phyloP scores from a whole-genome alignment of 2,329 filamentous ascomycete genomes.

The Pyricularia sp. region DNA sequence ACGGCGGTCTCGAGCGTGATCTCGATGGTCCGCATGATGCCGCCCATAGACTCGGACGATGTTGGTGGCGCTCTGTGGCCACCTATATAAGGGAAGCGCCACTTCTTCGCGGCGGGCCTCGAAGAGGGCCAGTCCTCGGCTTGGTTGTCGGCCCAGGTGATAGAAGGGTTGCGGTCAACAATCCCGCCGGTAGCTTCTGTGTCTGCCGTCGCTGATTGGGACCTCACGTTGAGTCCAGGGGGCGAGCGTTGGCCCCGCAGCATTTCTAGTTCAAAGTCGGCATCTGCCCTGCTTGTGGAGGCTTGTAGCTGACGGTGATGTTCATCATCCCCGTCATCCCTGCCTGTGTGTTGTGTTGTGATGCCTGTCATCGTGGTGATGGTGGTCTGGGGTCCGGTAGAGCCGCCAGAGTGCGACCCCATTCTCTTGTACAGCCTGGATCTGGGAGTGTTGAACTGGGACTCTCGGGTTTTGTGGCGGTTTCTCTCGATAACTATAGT shows the following conservation, averaged over 20 bases:
- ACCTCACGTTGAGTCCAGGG: neutral
- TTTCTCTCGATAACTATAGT: neutral
- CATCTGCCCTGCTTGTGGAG: neutral
- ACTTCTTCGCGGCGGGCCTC: neutral
- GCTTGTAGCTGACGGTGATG: neutral
- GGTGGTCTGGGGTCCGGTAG: neutral
- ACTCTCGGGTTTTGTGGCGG: neutral
- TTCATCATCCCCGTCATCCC: neutral
- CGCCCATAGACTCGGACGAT: neutral
- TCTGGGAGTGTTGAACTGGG: neutral
- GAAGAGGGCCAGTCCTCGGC: neutral
- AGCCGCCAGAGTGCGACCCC: neutral
- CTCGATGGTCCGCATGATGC: constrained; percentile 1
- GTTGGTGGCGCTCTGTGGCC: neutral
- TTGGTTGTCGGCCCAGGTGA: neutral
- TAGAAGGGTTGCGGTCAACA: neutral
- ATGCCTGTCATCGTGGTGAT: neutral
- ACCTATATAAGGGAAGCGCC: neutral
- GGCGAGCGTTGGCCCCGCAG: neutral
- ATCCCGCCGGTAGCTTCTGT: neutral
- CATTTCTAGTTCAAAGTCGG: neutral
- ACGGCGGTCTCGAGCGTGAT: neutral
- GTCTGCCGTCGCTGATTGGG: neutral
- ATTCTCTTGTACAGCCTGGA: neutral
- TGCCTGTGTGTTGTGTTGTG: no score